Conservation (phyloP, 2,329 filamentous ascomycete species). For the Aspergillus brunneoviolaceus region DNA sequence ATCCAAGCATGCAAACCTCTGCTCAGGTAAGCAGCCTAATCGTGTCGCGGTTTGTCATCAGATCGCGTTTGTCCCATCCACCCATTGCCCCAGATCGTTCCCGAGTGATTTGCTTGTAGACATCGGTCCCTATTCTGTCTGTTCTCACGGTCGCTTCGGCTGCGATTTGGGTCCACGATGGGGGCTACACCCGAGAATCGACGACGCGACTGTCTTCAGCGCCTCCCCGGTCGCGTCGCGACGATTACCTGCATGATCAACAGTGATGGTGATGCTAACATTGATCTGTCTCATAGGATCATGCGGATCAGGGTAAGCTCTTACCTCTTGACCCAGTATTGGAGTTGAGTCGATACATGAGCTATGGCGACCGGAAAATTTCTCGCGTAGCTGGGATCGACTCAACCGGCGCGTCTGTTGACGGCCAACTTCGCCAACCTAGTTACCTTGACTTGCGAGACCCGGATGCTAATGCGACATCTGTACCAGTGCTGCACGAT, state of each 20-base stretch:
- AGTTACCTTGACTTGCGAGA: neutral
- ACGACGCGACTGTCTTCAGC: neutral
- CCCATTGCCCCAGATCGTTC: constrained; percentile 10
- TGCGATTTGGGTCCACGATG: neutral
- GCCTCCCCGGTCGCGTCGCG: constrained; percentile 14
- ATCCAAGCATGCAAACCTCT: constrained; percentile 49
- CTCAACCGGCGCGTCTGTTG: neutral
- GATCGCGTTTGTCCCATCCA: constrained; percentile 21
- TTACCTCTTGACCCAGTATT: constrained; percentile 16
- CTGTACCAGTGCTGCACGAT: constrained; percentile 57
- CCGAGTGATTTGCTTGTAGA: neutral
- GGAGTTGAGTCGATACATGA: neutral
- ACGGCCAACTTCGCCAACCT: neutral
- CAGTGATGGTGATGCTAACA: constrained; percentile 10
- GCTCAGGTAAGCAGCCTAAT: constrained; percentile 54
- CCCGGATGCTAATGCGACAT: constrained; percentile 14
- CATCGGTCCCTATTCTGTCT: neutral
- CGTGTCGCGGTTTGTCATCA: constrained; percentile 40
- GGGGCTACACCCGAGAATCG: constrained; percentile 7
- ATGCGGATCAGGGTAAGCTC: constrained; percentile 47
- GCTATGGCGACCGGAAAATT: neutral
- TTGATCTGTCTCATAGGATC: constrained; percentile 34
- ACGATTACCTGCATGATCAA: neutral
- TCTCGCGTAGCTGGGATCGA: neutral
- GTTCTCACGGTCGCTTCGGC: neutral